Evolutionary conservation across 108 stramenopile genomes (phyloP), one percentile per base, ranked within the genome.

Genomic region (Cyclotella sp.): DNA sequence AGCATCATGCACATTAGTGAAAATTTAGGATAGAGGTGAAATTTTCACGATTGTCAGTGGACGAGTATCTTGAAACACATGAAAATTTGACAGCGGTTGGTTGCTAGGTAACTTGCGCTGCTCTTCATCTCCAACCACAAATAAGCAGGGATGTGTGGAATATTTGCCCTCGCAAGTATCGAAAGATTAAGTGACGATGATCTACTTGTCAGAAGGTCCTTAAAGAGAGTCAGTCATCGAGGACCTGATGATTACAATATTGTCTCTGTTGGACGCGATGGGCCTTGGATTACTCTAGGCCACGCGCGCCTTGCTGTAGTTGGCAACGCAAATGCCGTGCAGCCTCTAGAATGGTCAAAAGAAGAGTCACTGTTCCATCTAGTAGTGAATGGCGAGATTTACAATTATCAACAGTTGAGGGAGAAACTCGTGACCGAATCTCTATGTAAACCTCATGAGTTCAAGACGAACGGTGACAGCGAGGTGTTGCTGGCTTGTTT

Each of bases 401-500:
- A 63, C 41, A 63, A 63, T 42, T 63, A 41, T 63, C 34, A 41
- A 16, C 6, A 63, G 9, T 15, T 63, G 10, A 63, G 16, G 62
- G 41, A 63, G 9, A 6, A 42, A 40, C 40, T 63, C 1, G 41
- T 63, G 14, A 8, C 3, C 0, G 24, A 4, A 14, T 9, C 29
- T 41, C 5, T 18, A 13, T 63, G 34, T 26, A 34, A 39, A 21
- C 28, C 16, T 9, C 34, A 42, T 41, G 62, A 63, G 18, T 63
- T 63, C 39, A 63, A 41, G 16, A 41, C 62, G 3, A 30, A 63
- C 13, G 62, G 62, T 21, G 62, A 63, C 41, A 63, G 62, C 40
- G 62, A 63, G 21, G 62, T 63, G 18, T 4, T 63, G 6, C 2
- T 63, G 62, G 62, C 62, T 16, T 63, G 62, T 41, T 8, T 63